These are phyloP conservation scores for Volvox carteri DNA, from an alignment of 163 green algal species.

Conservation along the genomic window DNA sequence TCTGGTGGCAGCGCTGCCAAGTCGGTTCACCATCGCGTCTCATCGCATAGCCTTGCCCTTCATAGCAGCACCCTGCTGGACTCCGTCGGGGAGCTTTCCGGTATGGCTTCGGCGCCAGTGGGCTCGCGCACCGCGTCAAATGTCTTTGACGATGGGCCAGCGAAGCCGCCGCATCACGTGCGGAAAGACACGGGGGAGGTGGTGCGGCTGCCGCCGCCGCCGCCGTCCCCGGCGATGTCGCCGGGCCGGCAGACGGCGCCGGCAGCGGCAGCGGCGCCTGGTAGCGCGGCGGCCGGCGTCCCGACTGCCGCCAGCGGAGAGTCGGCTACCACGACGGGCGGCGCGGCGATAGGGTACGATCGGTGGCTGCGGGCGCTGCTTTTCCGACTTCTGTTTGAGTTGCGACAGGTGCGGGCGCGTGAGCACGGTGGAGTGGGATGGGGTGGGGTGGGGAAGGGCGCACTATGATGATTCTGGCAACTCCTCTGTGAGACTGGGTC, in stretches of 20 bases:
- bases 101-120: background rate
- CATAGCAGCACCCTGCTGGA: background rate
- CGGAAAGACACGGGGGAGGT: background rate
- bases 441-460: no score
- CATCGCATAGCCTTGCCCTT: constrained; percentile 41
- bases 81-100: background rate
- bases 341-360: constrained; percentile 7
- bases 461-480: no score
- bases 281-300: no score
- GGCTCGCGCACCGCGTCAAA: background rate
- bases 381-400: constrained; percentile 73
- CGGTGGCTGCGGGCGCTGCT: constrained; percentile 83
- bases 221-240: background rate
- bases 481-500: no score
- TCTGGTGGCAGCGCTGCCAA: background rate
- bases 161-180: background rate
- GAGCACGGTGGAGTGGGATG: background rate
- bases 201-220: constrained; percentile 13
- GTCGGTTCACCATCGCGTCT: background rate
- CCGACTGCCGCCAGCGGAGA: no score
- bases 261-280: background rate
- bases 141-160: no score
- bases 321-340: background rate
- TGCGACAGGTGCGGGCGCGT: constrained; percentile 44
- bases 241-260: background rate